Evolutionary conservation across 768 basidiomycete species (phyloP), one percentile per base, ranked within the genome.

Genomic region (Pilatotrama ljubarskyi): DNA sequence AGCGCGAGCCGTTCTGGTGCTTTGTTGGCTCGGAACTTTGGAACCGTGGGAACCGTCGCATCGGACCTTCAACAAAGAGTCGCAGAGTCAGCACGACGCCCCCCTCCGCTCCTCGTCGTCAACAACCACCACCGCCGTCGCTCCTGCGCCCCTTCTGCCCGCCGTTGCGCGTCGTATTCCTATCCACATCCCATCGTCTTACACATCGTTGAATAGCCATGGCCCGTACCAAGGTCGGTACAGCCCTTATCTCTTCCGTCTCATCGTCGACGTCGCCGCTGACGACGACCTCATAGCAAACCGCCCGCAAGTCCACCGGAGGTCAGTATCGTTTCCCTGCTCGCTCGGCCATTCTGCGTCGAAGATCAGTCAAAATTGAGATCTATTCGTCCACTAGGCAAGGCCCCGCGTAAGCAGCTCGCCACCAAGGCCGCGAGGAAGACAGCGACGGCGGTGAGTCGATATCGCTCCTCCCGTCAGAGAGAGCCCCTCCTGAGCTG

Each of bases 301-400:
- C 95, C 74, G 95, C 95, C 73, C 93, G 95, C 79, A 97, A 98
- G 83, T 97, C 95, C 58, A 97, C 96, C 65, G 96, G 96, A 90
- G 95, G 94, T 87, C 68, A 74, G 77, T 77, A 75, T 29, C 71
- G 65, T 40, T 64, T 67, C n/a, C 20, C 35, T 25, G 29, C 66
- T 59, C 64, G 64, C 11, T 48, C 3, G 15, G 35, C 62, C 57
- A 26, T 59, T 64, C 61, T 61, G 47, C 58, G 64, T 57, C 60
- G 52, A 52, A 37, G 47, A 52, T 29, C 44, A 56, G 58, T 62
- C 59, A 65, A 64, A 66, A 71, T 66, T 65, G 68, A 69, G 49
- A 64, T 68, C 63, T 60, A 58, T 64, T 63, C 46, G 67, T 51
- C 26, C n/a, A 35, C 22, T 52, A 69, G 75, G 73, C 54, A 75